Percentiles rank a stretch among this genome's conserved stretches.
phyloP scores from a whole-genome alignment of 305 asterid genomes.

The Plantago coronopus region DNA sequence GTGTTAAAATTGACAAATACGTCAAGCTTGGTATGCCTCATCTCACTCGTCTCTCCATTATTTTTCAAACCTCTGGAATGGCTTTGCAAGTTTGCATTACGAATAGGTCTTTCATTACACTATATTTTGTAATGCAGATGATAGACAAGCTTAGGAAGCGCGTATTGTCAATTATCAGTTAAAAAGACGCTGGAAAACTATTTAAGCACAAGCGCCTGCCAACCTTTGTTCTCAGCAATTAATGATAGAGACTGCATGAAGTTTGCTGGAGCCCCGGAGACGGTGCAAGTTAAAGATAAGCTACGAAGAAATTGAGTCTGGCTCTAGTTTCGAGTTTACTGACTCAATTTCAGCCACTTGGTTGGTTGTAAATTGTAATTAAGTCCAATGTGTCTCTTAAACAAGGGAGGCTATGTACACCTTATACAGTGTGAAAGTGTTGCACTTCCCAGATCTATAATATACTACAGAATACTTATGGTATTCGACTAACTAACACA shows the following conservation, averaged over 20 bases:
- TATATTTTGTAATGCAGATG: constrained; percentile 39
- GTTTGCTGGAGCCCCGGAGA: background rate
- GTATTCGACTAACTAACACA: too few species aligned
- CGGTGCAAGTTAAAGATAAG: background rate
- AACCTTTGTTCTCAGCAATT: constrained; percentile 8
- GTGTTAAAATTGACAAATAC: constrained; percentile 65
- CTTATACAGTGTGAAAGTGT: constrained; percentile 13
- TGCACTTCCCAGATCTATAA: too few species aligned
- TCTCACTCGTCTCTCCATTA: constrained; percentile 6
- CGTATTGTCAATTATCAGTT: constrained; percentile 50
- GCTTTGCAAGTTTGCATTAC: background rate
- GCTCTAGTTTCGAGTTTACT: constrained; percentile 4
- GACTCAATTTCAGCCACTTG: too few species aligned
- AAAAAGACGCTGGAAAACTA: constrained; percentile 30
- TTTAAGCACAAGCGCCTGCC: constrained; percentile 16
- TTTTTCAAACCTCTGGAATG: too few species aligned
- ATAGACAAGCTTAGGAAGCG: constrained; percentile 50
- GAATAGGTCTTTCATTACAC: constrained; percentile 5
- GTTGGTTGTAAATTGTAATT: background rate
- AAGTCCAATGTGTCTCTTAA: background rate
- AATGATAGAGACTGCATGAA: constrained; percentile 16
- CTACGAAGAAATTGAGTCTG: background rate
- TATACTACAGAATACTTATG: too few species aligned
- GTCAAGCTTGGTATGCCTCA: constrained; percentile 49
- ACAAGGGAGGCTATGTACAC: background rate